Base-by-base conservation (phyloP, 345 rosid species). In the Populus davidiana region DNA sequence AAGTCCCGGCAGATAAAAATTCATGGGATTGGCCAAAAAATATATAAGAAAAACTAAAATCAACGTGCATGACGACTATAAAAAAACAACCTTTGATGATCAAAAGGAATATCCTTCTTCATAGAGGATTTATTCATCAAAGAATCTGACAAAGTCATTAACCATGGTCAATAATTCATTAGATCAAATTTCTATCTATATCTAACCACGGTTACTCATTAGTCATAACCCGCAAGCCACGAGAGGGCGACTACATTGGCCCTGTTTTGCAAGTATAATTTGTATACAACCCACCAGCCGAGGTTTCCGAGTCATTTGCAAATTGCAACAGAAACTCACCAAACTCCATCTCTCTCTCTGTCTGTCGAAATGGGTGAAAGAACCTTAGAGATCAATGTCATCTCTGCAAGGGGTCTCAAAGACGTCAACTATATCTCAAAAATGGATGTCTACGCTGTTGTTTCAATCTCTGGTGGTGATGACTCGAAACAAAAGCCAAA, bases 401-500 rank as follows among this genome's bases (percentile, higher is more conserved):
- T 81, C 82, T 89, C 94, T 11, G 98, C 97, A 33, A 88, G 86
- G 64, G 88, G 84, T 75, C 88, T 94, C 33, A 87, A 93, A 76
- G 82, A 91, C 70, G 94, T 90, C 72, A 93, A 93, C 36, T 81
- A 88, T 16, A 66, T 94, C 80, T 75, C 90, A 67, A 94, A 90
- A 76, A 94, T 93, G 98, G 97, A 91, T 69, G 95, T 89, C 2
- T 94, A 91, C 88, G 93, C 84, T 23, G 83, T 89, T 80, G 89
- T 85, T 82, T 87, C 82, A 16, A 77, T 94, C 85, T 21, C 77
- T 74, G 95, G 97, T 74, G 95, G 97, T 49, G 93, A 84, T 27
- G 59, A 52, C 59, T 20, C 59, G 0, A 52, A 52, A 7, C 62
- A 21, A 11, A 38, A 71, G 29, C 27, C 61, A 59, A 75, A 81